Evolutionary conservation across 2,329 filamentous ascomycete species (phyloP), one percentile per base, ranked within the genome.

Genomic region (Byssoonygena ceratinophila): DNA sequence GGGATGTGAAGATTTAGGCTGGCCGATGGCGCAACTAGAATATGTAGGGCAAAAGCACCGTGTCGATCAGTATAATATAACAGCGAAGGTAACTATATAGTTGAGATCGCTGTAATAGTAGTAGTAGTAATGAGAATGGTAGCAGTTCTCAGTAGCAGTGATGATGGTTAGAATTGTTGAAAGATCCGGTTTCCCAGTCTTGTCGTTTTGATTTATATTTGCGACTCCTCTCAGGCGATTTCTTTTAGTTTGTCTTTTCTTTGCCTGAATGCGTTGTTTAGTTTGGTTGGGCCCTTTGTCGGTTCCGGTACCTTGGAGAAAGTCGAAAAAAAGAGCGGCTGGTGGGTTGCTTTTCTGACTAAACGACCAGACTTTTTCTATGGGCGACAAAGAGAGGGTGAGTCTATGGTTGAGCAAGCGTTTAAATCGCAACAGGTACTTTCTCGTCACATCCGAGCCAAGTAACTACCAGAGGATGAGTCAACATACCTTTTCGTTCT

Each of bases 211-310:
- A 29, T 44, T 47, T 22, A 36, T 47, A 36, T 14, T 16, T 25
- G 9, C 18, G 25, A 18, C 9, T n/a, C 31, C 20, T 23, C 16
- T 4, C 44, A 36, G 45, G 45, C 45, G 45, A 47, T 22, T 29
- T 40, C 9, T 40, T 32, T 23, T 25, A 5, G 27, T 9, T 29
- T 29, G 27, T 29, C n/a, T n/a, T n/a, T n/a, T n/a, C n/a, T n/a
- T 49, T 40, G 36, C 25, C 46, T 31, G 29, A 22, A 47, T 50
- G 47, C 47, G 47, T 34, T 50, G 47, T 50, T 50, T 50, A 9
- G 34, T 18, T 27, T 37, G n/a, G 18, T 34, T 36, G 32, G 32
- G 32, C 31, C 37, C 31, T 47, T 47, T 47, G 45, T 36, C 16
- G 12, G 44, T 46, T 22, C 44, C 44, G 12, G 44, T 46, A 46